Conservation (phyloP, 805 yeast species). For the Starmerella powellii region DNA sequence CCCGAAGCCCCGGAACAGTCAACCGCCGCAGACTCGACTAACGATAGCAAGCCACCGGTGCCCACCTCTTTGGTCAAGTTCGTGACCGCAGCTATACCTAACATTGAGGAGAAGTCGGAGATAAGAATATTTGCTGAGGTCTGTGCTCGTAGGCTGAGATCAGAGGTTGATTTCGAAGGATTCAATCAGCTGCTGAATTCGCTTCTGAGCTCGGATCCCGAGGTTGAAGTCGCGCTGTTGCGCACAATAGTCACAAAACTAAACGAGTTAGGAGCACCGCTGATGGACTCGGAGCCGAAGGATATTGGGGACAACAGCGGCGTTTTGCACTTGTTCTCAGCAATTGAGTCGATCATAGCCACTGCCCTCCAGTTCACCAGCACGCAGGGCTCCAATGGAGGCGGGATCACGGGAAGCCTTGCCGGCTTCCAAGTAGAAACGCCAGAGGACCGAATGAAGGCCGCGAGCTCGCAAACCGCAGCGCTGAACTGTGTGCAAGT, state of each 20-base stretch:
- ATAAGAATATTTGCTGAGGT: constrained; percentile 5
- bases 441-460: constrained; percentile 40
- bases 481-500: constrained; percentile 15
- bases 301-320: constrained; percentile 8
- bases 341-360: constrained; percentile 7
- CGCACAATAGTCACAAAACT: constrained; percentile 3
- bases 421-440: constrained; percentile 49
- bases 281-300: not conserved
- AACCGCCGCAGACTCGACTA: too few relatives aligned
- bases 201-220: constrained; percentile 2
- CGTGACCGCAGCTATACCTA: constrained; percentile 13
- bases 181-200: constrained; percentile 12
- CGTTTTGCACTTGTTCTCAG: constrained; percentile 7
- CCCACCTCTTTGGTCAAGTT: constrained; percentile 13
- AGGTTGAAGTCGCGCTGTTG: constrained; percentile 10
- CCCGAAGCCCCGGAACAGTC: too few relatives aligned
- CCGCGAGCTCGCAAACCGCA: constrained; percentile 36
- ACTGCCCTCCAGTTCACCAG: constrained; percentile 4
- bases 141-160: constrained; percentile 4
- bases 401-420: constrained; percentile 12
- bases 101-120: constrained; percentile 4
- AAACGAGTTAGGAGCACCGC: not conserved
- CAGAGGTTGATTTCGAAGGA: constrained; percentile 18
- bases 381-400: not conserved
- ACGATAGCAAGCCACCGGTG: not conserved